These are phyloP conservation scores for Sphaerulina vaccinii DNA, from an alignment of 2,329 filamentous ascomycete genomes.

Conservation along the genomic window DNA sequence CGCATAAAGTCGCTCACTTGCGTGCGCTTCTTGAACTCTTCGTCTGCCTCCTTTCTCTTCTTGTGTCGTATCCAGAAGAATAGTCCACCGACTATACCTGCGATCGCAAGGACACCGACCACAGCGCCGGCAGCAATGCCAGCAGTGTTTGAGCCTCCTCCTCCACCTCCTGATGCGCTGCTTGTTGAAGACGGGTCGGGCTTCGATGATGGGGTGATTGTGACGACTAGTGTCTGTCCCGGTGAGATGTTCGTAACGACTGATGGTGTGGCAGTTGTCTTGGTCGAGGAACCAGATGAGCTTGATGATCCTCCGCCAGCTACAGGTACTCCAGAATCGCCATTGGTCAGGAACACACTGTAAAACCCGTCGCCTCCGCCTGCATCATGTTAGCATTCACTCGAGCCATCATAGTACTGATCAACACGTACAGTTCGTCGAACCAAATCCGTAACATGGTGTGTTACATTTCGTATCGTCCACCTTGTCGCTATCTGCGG, in stretches of 20 bases:
- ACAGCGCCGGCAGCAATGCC: slow-evolving; percentile 87
- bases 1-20: slow-evolving; percentile 70
- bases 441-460: slow-evolving; percentile 49
- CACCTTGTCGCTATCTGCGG: slow-evolving; percentile 57
- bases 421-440: slow-evolving; percentile 16
- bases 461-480: slow-evolving; percentile 62
- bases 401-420: not conserved
- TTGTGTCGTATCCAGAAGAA: slow-evolving; percentile 76
- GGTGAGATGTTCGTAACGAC: slow-evolving; percentile 36
- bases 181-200: slow-evolving; percentile 48
- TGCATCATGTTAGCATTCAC: slow-evolving; percentile 34
- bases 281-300: slow-evolving; percentile 21
- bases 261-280: slow-evolving; percentile 22
- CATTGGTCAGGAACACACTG: slow-evolving; percentile 51
- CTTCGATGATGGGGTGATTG: slow-evolving; percentile 28
- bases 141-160: slow-evolving; percentile 61
- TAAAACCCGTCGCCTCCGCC: slow-evolving; percentile 58
- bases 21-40: slow-evolving; percentile 79
- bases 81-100: slow-evolving; percentile 63
- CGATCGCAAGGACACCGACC: slow-evolving; percentile 72
- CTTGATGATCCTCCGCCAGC: not conserved
- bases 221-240: slow-evolving; percentile 40
- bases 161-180: slow-evolving; percentile 35
- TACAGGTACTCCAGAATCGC: not conserved
- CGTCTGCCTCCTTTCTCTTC: slow-evolving; percentile 74